Evolutionary conservation across 164 flowering plant species (phyloP).

Genomic region (Hamamelis virginiana): DNA sequence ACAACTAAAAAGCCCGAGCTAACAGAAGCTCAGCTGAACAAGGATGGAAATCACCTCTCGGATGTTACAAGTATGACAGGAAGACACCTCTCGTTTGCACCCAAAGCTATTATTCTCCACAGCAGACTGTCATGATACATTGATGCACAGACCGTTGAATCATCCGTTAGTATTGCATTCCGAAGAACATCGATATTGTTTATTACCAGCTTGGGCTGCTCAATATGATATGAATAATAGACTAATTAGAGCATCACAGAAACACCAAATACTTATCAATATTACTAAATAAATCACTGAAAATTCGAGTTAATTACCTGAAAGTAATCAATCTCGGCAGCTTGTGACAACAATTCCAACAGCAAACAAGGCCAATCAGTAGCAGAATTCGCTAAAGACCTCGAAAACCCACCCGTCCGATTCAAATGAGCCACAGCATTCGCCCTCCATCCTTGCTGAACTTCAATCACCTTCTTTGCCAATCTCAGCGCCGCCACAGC

Average conservation of each 20-base stretch:
- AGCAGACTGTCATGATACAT: constrained; percentile 88
- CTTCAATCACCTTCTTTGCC: constrained; percentile 78
- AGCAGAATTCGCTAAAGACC: constrained; percentile 70
- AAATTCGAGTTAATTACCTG: constrained; percentile 47
- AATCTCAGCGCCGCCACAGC: constrained; percentile 59
- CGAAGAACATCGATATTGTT: constrained; percentile 83
- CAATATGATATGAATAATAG: constrained; percentile 9
- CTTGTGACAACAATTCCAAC: constrained; percentile 70
- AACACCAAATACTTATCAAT: not conserved
- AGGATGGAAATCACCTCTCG: constrained; percentile 53
- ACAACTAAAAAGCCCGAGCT: not conserved
- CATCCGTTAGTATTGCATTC: constrained; percentile 56
- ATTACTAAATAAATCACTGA: not conserved
- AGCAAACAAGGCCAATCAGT: constrained; percentile 88
- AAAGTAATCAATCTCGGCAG: constrained; percentile 73
- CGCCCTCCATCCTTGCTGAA: constrained; percentile 75
- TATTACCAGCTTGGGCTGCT: constrained; percentile 93
- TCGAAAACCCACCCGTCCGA: constrained; percentile 67
- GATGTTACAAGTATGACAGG: constrained; percentile 84
- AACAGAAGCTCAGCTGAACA: not conserved
- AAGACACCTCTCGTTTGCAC: constrained; percentile 70
- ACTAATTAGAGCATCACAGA: not conserved
- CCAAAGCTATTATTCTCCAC: constrained; percentile 82
- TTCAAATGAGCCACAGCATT: constrained; percentile 73
- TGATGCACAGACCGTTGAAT: constrained; percentile 59